Evolutionary conservation across 371 early-diverging fungal species (phyloP), one percentile per base, ranked within the genome.

Genomic region (Mortierella polycephala): DNA sequence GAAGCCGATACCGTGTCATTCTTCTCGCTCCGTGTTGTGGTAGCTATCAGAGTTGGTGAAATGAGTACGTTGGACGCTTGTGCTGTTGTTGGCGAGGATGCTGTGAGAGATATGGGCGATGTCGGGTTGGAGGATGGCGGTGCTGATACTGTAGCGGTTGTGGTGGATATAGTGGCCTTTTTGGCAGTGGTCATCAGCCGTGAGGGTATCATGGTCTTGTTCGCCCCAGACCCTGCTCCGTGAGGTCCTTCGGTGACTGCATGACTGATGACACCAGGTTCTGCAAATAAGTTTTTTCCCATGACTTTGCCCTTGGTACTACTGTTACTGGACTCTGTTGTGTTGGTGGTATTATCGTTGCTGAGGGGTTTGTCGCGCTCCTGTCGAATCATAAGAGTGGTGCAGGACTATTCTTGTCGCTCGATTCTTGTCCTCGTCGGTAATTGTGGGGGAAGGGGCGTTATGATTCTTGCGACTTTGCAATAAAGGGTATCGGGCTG

Each of bases 61-160:
- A 54, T 0, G 8, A 54, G 67, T 18, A 59, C 44, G 2, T 41
- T 11, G 4, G 23, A 58, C 40, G 52, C 8, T n/a, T 49, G 59
- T 54, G 69, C 45, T 47, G 61, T 56, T 37, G 62, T 41, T 49
- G 69, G 62, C 11, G 70, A 64, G 11, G 64, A 70, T 5, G 46
- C 37, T 7, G 62, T 52, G n/a, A 46, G 44, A 0, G 70, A 57
- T 18, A 63, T 58, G 64, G 64, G 49, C 4, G 69, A 62, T 7
- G 60, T 45, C 16, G 68, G 16, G 11, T 41, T 21, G 3, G 51
- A 64, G 11, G 57, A 44, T 14, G 60, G 7, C 21, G 58, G 21
- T 7, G 50, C 23, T 55, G 62, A 14, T 39, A 56, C 14, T 56
- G 57, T 57, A 7, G 46, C 56, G 39, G 45, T 51, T 21, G 57